Evolutionary conservation across 2,329 filamentous ascomycete species (phyloP), one percentile per base, ranked within the genome.

Genomic region (Ambrosiella xylebori): DNA sequence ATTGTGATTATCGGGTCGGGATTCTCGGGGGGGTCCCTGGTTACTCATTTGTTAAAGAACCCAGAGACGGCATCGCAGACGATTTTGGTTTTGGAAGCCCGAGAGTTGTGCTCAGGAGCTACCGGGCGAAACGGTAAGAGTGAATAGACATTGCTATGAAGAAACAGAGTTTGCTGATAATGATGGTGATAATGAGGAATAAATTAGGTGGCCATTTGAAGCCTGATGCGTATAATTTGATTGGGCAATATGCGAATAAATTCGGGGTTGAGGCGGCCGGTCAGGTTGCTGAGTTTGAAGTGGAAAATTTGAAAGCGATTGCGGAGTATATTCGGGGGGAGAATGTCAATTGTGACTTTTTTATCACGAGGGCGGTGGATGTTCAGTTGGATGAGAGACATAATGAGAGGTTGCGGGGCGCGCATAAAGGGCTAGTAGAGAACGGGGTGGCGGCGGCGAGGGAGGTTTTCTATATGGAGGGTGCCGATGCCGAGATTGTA

Each of bases 1-100:
- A 69, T 77, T 55, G 67, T 71, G 13, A 71, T 77, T 41, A 68
- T 77, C 7, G 75, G 74, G 0, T 70, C 71, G 12, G 75, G 75
- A 0, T 74, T 71, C 57, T 67, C 74, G 3, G 75, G 75, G 2
- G 69, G 70, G 0, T 68, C 70, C 1, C 68, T 71, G 3, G 71
- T 70, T 0, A 73, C 74, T 50, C 70, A 77, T 59, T 67, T 70
- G n/a, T 57, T 69, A 37, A 54, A 58, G 27, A 57, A 39, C 61
- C 57, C 61, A 7, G 17, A 59, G 2, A 44, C 19, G 17, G 11
- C 1, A 7, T 35, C 2, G 7, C 64, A 64, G 1, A 63, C 61
- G 1, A 66, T 71, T 11, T 62, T 66, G 0, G 59, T 71, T 11
- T 62, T 72, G 1, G 70, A 71, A 55, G 67, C 69, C 1, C 63